Evolutionary conservation across 73 alveolate species (phyloP), one percentile per base, ranked within the genome.

Genomic region (Paramecium sexaurelia): DNA sequence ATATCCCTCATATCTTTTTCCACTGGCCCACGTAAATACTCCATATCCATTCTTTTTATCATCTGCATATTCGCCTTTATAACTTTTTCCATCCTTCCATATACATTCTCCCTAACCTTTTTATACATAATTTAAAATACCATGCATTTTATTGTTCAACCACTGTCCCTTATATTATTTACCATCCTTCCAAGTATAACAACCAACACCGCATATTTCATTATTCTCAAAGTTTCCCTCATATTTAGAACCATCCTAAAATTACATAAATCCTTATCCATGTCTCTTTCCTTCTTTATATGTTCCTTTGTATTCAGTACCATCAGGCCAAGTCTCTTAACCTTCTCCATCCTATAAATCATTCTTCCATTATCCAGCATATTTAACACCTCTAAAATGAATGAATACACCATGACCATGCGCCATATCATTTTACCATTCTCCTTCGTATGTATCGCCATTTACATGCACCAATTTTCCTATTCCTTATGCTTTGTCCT

Each of bases 401-500:
- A 84, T 88, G 75, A 91, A 95, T 17, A 71, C 68, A 13, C 97
- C 97, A 73, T 83, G 71, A 17, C 97, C 97, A 41, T 94, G 43
- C 13, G 96, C 96, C 92, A 87, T 89, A 55, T 94, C 97, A 84
- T 95, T 92, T 51, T 43, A 41, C 97, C 97, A 95, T 47, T 85
- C 84, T 26, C 98, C 98, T 36, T 94, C 94, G 57, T 95, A 95
- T n/a, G 88, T 19, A 55, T 92, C 97, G 4, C 96, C 96, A 75
- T 93, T 96, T 29, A 96, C 97, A 87, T 90, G 97, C 24, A 57
- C 93, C 55, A 96, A 92, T 93, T 88, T 92, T 2, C 99, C 99
- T 86, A 82, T 92, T 22, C 99, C 99, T 90, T 95, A 85, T 36
- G 97, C 97, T 87, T 97, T 96, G 92, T 97, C 97, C 1, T 96